phyloP scores from a whole-genome alignment of 2,329 filamentous ascomycete genomes.

The Ophiocordyceps camponoti-saundersi region DNA sequence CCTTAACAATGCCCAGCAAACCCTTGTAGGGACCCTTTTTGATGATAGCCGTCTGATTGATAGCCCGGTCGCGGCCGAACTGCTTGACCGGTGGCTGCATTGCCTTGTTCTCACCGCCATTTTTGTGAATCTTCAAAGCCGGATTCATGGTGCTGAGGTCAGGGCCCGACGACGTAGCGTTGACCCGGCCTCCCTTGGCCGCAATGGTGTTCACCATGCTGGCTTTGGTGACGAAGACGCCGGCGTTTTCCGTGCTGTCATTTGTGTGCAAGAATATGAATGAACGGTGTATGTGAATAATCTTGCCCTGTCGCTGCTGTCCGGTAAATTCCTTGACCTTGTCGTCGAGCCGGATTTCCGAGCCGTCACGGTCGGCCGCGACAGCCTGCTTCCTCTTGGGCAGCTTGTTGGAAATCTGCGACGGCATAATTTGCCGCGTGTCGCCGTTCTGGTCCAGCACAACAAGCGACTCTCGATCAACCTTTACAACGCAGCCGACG shows the following conservation, averaged over 20 bases:
- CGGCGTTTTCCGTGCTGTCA: constrained; percentile 67
- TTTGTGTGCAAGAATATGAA: constrained; percentile 82
- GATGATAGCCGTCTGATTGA: constrained; percentile 85
- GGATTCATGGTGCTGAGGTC: constrained; percentile 90
- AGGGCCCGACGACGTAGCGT: constrained; percentile 40
- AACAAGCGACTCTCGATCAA: constrained; percentile 81
- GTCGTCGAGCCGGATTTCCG: constrained; percentile 82
- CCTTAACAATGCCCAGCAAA: constrained; percentile 85
- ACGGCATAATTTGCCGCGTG: constrained; percentile 66
- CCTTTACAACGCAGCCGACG: constrained; percentile 84
- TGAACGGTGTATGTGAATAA: constrained; percentile 87
- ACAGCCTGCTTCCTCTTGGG: constrained; percentile 70
- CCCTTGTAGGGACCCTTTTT: constrained; percentile 83
- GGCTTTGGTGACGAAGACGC: constrained; percentile 76
- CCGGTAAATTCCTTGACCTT: constrained; percentile 82
- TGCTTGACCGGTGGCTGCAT: constrained; percentile 53
- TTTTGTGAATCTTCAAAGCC: constrained; percentile 56
- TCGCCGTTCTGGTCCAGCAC: constrained; percentile 85
- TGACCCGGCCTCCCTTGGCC: constrained; percentile 79
- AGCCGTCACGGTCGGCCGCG: constrained; percentile 81
- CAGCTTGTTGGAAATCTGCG: constrained; percentile 80
- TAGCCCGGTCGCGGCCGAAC: constrained; percentile 64
- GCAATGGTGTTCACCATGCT: constrained; percentile 78
- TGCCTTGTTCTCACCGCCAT: constrained; percentile 29
- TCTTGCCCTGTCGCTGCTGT: constrained; percentile 71